Conservation (phyloP, 805 yeast species). For the Myxozyma mucilagina region DNA sequence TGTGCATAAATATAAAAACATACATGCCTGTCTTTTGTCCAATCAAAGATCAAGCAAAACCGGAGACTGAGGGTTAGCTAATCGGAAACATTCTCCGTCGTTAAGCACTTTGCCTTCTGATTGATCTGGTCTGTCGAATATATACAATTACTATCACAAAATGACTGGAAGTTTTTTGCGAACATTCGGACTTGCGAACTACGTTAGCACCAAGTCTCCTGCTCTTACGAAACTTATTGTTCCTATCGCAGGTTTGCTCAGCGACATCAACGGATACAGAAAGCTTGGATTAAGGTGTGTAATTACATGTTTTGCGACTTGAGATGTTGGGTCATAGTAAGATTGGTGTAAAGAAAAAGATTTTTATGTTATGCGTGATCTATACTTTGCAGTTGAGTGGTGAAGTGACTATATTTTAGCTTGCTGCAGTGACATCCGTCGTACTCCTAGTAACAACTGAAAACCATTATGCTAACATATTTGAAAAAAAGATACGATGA, state of each 20-base stretch:
- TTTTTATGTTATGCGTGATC: too few relatives aligned
- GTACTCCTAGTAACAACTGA: too few relatives aligned
- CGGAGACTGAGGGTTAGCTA: neutral
- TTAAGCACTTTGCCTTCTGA: neutral
- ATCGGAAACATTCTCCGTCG: conserved; percentile 1
- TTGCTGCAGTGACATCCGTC: too few relatives aligned
- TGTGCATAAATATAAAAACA: too few relatives aligned
- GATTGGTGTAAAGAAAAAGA: neutral
- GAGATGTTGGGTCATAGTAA: neutral
- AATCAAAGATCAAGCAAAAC: neutral
- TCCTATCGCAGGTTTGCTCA: conserved; percentile 77
- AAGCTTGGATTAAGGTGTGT: conserved; percentile 72
- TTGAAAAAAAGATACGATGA: conserved; percentile 65
- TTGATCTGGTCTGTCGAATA: neutral
- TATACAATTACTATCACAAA: neutral
- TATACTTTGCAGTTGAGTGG: too few relatives aligned
- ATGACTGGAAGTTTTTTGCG: conserved; percentile 30
- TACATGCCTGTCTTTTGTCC: neutral
- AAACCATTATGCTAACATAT: neutral
- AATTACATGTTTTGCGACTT: neutral
- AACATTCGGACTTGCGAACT: conserved; percentile 22
- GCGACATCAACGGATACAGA: conserved; percentile 85
- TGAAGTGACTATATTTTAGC: too few relatives aligned
- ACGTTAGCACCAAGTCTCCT: conserved; percentile 51
- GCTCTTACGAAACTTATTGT: conserved; percentile 69